Base-by-base conservation (phyloP, 148 eudicot genomes). In the Suaeda aralocaspica region DNA sequence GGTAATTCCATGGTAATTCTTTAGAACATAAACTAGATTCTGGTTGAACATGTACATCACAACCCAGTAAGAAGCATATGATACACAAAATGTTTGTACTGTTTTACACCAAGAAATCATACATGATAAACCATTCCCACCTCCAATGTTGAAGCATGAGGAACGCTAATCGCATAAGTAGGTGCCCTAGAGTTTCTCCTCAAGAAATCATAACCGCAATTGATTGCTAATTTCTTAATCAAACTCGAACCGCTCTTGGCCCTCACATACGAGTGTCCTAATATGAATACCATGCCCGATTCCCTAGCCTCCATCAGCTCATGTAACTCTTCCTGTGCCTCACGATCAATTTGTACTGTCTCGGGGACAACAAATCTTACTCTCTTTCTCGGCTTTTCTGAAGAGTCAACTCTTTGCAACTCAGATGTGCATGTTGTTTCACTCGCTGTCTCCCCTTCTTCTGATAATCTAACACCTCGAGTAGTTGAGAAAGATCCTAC, bases 111-210 rank as follows among this genome's bases (percentile, higher is more conserved):
- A 10, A 49, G 63, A 55, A 49, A 74, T 85, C 78, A 90, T 18
- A 93, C 98, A 77, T 83, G 85, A 79, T 86, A 93, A 59, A 88
- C 75, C 98, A 93, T 93, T 6, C 96, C 98, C 12, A 93, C 98
- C 85, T 93, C 98, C 50, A 93, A 64, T 2, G 96, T 90, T 6
- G 98, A 90, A 18, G 99, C 97, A 66, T 82, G 88, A 64, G 96
- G 95, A 59, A 93, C 78, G 58, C 87, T 84, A 31, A 86, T 62
- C 6, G 91, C 95, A 76, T 85, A 85, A 8, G 82, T 80, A 31
- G 92, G 84, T 13, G 82, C 86, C 68, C 89, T 69, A n/a, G 85
- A 90, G 67, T 93, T 93, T 75, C 90, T 84, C 66, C 98, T 85
- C 81, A 93, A 81, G 80, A 93, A 91, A 72, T 93, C 96, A 70